Percentiles rank a stretch among this genome's conserved stretches.
phyloP scores from a whole-genome alignment of 2,329 filamentous ascomycete species.

The Talaromyces sp. region DNA sequence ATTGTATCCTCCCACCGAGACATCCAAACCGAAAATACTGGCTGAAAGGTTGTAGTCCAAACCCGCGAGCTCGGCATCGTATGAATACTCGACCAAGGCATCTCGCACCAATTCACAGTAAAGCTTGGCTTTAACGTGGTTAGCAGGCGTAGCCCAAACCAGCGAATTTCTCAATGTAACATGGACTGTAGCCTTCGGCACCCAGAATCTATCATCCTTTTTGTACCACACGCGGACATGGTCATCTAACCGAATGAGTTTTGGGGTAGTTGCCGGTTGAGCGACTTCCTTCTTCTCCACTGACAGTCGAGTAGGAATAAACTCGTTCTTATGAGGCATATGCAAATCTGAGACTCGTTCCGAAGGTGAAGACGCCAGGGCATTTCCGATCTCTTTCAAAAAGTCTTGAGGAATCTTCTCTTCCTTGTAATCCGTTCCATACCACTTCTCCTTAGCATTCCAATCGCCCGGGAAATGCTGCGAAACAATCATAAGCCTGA shows the following conservation, averaged over 20 bases:
- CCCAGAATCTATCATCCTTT: constrained; percentile 98
- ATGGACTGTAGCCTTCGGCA: constrained; percentile 85
- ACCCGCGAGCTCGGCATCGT: constrained; percentile 90
- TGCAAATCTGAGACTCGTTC: constrained; percentile 69
- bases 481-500: constrained; percentile 77
- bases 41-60: constrained; percentile 75
- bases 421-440: constrained; percentile 86
- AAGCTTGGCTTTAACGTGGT: constrained; percentile 70
- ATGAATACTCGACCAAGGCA: constrained; percentile 86
- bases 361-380: constrained; percentile 55
- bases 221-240: constrained; percentile 88
- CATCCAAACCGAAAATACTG: constrained; percentile 67
- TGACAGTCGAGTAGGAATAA: constrained; percentile 87
- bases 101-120: constrained; percentile 86
- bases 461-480: constrained; percentile 79
- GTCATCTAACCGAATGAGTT: constrained; percentile 79
- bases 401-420: constrained; percentile 76
- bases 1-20: constrained; percentile 86
- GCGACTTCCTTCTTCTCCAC: constrained; percentile 92
- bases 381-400: constrained; percentile 64
- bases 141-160: constrained; percentile 73
- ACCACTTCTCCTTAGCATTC: constrained; percentile 93
- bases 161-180: constrained; percentile 76
- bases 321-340: constrained; percentile 89
- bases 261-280: constrained; percentile 68